phyloP scores from a whole-genome alignment of 2,329 filamentous ascomycete genomes.

The Talaromyces sp. region DNA sequence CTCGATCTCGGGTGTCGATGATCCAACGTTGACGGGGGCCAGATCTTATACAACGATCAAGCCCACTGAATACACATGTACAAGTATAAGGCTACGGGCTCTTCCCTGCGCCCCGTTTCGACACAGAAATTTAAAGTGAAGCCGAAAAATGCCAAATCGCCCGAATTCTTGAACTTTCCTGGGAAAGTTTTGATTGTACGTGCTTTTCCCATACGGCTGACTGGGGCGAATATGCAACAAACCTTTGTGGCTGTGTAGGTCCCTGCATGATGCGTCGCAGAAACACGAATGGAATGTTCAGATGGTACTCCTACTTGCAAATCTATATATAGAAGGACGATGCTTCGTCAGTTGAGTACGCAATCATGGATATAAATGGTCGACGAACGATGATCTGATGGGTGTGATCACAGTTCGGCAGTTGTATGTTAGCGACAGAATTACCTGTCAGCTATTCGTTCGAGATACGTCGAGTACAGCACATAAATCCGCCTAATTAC shows the following conservation, averaged over 20 bases:
- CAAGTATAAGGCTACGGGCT: no score
- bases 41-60: background rate
- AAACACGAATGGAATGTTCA: background rate
- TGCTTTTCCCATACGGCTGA: background rate
- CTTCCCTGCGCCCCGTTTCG: background rate
- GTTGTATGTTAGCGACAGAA: no score
- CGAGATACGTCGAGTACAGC: no score
- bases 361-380: background rate
- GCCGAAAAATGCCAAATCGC: background rate
- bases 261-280: constrained; percentile 1
- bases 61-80: background rate
- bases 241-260: background rate
- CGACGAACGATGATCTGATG: background rate
- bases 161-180: background rate
- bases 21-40: background rate
- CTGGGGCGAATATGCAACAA: background rate
- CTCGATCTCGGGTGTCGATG: background rate
- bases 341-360: background rate
- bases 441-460: no score
- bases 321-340: background rate
- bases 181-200: background rate
- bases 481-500: no score
- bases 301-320: no score
- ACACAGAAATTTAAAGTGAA: background rate
- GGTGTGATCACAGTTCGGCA: background rate